Evolutionary conservation across 2,329 filamentous ascomycete genomes (phyloP), one percentile per base, ranked within the genome.

Genomic region (Colletotrichum sp.): DNA sequence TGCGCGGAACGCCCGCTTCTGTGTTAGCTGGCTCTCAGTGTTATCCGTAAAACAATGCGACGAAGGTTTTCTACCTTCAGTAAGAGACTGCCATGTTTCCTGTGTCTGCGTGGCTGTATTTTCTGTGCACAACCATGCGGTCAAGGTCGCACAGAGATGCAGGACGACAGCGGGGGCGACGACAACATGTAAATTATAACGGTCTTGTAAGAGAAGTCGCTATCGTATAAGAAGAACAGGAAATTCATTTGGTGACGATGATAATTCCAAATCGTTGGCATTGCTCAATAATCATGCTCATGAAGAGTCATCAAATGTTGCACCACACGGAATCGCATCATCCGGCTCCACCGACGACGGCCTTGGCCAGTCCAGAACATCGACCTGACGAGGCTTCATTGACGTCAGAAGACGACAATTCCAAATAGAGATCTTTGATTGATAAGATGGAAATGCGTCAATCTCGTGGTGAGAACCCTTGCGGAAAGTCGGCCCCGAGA

Each of bases 401-500:
- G 64, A 73, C 59, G 73, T 69, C 64, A 73, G 34, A 2, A 64
- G 62, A 55, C 44, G 25, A 52, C 30, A 49, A 67, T 67, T 30
- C 62, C 65, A 68, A 57, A 68, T 57, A 68, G 34, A 32, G n/a
- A 13, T 19, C 2, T 19, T 13, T 62, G 67, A 70, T 70, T 70
- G 67, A 69, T 69, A 61, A 69, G 55, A 69, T 61, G 30, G 27
- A 44, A 32, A 27, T 27, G 27, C 55, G 55, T 27, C 29, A n/a
- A 19, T n/a, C 29, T n/a, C 3, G 9, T 27, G 2, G 30, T 30
- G 70, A 74, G 70, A 69, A 76, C 64, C 74, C 70, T 76, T 74
- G 44, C 59, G 34, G 70, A 49, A 57, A 30, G 25, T 61, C 65
- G 64, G 59, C 4, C 70, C 70, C 64, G 64, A 76, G 39, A 69